Base-by-base conservation (phyloP, 2,329 filamentous ascomycete genomes). In the Aspergillus texensis region DNA sequence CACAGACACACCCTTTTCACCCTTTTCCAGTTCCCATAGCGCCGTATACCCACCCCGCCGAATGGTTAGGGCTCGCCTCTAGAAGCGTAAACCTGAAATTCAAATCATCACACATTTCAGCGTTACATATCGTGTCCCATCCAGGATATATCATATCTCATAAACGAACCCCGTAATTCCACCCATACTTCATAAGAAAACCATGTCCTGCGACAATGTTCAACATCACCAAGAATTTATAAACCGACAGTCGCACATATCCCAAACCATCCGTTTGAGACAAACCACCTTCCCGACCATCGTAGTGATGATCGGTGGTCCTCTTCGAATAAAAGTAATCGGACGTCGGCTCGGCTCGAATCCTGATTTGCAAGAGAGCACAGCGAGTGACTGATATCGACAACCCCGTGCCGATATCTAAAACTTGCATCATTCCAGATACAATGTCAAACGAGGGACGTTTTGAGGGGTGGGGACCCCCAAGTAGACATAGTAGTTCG, bases 341-440 rank as follows among this genome's bases (percentile, higher is more conserved):
- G 16, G 52, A 39, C 52, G 19, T 39, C 21, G n/a, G 21, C 8
- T 55, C 28, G 32, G 52, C n/a, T 39, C 52, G 52, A 21, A 24
- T 55, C 16, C 32, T 39, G 32, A 55, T 39, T 39, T 53, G 28
- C 50, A 53, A 48, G 45, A 53, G 9, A 53, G 26, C 50, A 21
- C 28, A 55, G 21, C 52, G 52, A 55, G 21, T 55, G 32, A 41
- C 52, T 55, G 52, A 39, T 36, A 36, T 16, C 30, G 52, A n/a
- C 52, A 36, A 54, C 11, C 21, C 14, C 14, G 12, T 24, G 6
- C 30, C 52, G 36, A 32, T 21, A 36, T 55, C n/a, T 36, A 39
- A 39, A 19, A 28, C 52, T 55, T 55, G 52, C 32, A 55, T 55
- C 16, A 24, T 54, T 54, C n/a, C n/a, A 39, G 21, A 39, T 55